Base-by-base conservation (phyloP, 176 grass and related monocot species). In the Oryza meyeriana region DNA sequence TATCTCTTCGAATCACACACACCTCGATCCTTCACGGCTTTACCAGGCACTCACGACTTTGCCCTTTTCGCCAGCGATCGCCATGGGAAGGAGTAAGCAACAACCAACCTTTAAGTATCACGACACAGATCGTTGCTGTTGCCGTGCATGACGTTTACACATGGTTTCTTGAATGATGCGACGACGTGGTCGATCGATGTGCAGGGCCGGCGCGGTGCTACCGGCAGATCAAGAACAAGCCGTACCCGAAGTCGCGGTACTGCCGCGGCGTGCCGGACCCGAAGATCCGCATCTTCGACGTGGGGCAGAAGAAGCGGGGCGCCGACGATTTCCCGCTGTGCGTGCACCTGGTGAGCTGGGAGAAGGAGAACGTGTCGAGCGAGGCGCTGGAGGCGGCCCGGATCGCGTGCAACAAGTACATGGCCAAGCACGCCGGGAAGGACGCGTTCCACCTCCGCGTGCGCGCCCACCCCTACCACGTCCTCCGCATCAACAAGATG, bases 331-430 rank as follows among this genome's bases (percentile, higher is more conserved):
- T 90, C 32, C 76, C 64, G 10, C 78, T 80, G 31, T 87, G 84
- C 47, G 85, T 91, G 77, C 89, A 91, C 72, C 73, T 84, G 41
- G 81, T 84, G 63, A 84, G 81, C 67, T 91, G 85, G 89, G 89
- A 91, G 76, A 87, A 91, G 71, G 89, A 91, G 83, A 90, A 90
- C 39, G 83, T 90, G 12, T 61, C 78, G 1, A 90, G 89, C 73
- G 85, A 91, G 71, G 76, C 80, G 1, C 81, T 91, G 32, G 81
- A 91, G 70, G 84, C 84, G 57, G 84, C 84, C 17, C 81, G 84
- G 28, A 91, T 91, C 67, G 89, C 84, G n/a, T 87, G 84, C 76
- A 91, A 87, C 89, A 87, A 91, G 84, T 91, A 91, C 78, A 91
- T 91, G 85, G 47, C 89, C 30, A 91, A 91, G 80, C 67, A 47